These are phyloP conservation scores for Vitis riparia DNA, from an alignment of 164 flowering plant genomes.

Conservation along the genomic window DNA sequence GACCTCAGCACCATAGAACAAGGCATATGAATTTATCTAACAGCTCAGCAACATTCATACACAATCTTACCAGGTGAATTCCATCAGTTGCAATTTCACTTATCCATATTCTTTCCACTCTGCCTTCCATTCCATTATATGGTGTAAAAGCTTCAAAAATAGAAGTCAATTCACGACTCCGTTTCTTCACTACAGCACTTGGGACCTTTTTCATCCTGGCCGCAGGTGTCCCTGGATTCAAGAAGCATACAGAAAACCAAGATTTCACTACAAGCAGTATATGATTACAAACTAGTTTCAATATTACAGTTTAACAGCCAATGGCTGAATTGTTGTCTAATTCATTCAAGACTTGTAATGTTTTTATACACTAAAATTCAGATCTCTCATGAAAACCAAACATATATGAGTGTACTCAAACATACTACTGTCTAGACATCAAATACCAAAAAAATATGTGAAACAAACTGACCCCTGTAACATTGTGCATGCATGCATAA, in stretches of 20 bases:
- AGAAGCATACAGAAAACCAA: constrained; percentile 4
- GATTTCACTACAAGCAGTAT: background rate
- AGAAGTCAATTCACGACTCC: constrained; percentile 93
- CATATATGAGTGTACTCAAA: no score
- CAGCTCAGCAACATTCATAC: background rate
- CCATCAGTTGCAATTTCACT: constrained; percentile 93
- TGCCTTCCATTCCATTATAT: constrained; percentile 89
- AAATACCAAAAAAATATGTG: no score
- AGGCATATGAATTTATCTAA: background rate
- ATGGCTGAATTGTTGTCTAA: no score
- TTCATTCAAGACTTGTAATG: no score
- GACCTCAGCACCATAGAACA: background rate
- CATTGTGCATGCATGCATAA: no score
- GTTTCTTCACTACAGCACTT: constrained; percentile 77
- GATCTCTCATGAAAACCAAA: no score
- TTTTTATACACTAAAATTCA: no score
- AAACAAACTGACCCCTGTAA: no score
- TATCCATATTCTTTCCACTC: constrained; percentile 87
- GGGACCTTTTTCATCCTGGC: constrained; percentile 99
- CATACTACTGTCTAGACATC: no score
- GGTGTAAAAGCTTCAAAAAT: constrained; percentile 93
- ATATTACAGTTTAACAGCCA: no score
- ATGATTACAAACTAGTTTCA: no score
- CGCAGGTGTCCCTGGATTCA: constrained; percentile 85
- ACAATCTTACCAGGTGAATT: constrained; percentile 74